Evolutionary conservation across 192 early-diverging fungal species (phyloP).

Genomic region (Backusella tuberculispora): DNA sequence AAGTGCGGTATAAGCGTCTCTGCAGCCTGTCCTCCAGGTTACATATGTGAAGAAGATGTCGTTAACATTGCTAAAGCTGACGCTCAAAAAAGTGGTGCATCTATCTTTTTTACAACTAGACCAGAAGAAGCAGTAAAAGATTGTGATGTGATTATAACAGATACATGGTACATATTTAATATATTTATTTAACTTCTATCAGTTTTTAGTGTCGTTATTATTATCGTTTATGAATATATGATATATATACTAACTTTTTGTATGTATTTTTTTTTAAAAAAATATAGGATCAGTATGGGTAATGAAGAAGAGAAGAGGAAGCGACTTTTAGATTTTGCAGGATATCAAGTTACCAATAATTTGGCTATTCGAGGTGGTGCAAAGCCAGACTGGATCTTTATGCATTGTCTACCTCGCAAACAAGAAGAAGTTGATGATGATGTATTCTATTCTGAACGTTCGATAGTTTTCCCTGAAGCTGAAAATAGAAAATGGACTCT

Average conservation of each 20-base stretch:
- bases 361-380: conserved; percentile 79
- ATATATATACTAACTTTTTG: background rate
- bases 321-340: conserved; percentile 78
- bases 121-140: conserved; percentile 77
- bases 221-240: background rate
- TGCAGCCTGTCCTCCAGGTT: conserved; percentile 85
- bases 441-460: conserved; percentile 89
- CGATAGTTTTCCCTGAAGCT: conserved; percentile 95
- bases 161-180: conserved; percentile 75
- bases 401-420: conserved; percentile 98
- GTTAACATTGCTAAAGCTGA: conserved; percentile 66
- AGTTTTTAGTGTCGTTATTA: background rate
- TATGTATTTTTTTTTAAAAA: background rate
- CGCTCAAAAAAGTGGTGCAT: conserved; percentile 52
- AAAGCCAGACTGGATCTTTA: conserved; percentile 90
- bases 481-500: conserved; percentile 99
- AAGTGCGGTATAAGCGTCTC: conserved; percentile 81
- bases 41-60: conserved; percentile 75
- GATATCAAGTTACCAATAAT: conserved; percentile 85
- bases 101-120: conserved; percentile 61
- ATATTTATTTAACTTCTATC: background rate
- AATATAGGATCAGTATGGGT: conserved; percentile 87
- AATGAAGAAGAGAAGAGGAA: conserved; percentile 88
- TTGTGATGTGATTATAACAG: conserved; percentile 92
- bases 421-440: conserved; percentile 96